Conservation (phyloP, 2,329 filamentous ascomycete genomes). For the Hypoxylon sp. region DNA sequence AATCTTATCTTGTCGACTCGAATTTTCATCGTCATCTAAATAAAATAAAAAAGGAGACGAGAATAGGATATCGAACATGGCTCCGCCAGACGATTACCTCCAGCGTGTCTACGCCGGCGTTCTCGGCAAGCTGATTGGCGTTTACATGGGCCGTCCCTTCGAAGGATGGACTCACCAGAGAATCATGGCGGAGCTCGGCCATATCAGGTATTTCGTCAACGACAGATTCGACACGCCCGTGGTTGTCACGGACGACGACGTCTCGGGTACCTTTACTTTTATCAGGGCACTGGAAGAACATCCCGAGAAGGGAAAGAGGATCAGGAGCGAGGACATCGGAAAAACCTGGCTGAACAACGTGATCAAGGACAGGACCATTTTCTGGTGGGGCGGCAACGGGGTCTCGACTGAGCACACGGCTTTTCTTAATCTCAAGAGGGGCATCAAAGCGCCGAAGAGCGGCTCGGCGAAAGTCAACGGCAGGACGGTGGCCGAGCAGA, state of each 20-base stretch:
- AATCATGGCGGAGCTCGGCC: constrained; percentile 51
- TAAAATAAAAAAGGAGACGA: not conserved
- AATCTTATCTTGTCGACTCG: not conserved
- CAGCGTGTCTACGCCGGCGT: constrained; percentile 56
- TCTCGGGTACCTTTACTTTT: constrained; percentile 55
- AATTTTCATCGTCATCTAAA: not conserved
- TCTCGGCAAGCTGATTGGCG: constrained; percentile 55
- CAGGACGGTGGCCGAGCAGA: constrained; percentile 53
- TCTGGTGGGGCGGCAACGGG: constrained; percentile 57
- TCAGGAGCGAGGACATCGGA: constrained; percentile 45
- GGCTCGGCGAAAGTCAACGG: constrained; percentile 50
- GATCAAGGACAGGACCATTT: constrained; percentile 50
- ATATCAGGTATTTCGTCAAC: constrained; percentile 53
- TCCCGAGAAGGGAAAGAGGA: constrained; percentile 15
- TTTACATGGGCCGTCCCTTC: constrained; percentile 55
- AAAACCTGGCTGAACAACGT: constrained; percentile 53
- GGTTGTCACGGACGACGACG: constrained; percentile 53
- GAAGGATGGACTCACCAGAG: constrained; percentile 55
- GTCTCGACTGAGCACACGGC: constrained; percentile 57
- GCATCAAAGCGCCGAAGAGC: constrained; percentile 52
- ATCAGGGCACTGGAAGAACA: constrained; percentile 54
- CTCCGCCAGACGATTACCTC: constrained; percentile 48
- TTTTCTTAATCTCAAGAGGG: constrained; percentile 54
- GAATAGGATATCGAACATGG: not conserved
- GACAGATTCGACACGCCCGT: constrained; percentile 47